phyloP scores from a whole-genome alignment of 371 early-diverging fungal species.

The Apophysomyces sp. region DNA sequence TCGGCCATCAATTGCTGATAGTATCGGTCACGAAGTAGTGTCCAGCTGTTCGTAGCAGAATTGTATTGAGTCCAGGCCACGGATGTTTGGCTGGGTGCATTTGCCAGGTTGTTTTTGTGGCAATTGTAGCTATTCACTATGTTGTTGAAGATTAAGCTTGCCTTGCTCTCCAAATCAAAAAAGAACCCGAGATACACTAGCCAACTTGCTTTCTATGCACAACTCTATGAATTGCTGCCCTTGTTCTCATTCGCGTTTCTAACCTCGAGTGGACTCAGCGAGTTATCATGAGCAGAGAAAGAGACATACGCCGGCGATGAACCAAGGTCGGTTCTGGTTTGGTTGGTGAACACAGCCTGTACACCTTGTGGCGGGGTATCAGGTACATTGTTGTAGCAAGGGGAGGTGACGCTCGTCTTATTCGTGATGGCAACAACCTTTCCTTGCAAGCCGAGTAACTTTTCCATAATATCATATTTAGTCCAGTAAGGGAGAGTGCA shows the following conservation, averaged over 20 bases:
- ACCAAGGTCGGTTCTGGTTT: not conserved
- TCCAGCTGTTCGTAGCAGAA: conserved; percentile 11
- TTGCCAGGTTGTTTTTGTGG: conserved; percentile 14
- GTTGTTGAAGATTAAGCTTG: conserved; percentile 6
- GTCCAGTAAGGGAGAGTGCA: too few relatives aligned
- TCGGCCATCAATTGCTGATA: conserved; percentile 10
- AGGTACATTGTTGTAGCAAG: conserved; percentile 14
- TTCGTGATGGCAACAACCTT: conserved; percentile 9
- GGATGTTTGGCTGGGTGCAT: conserved; percentile 3
- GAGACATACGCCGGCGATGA: conserved; percentile 5
- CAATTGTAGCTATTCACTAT: conserved; percentile 13
- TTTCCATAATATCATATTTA: not conserved
- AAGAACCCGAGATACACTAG: conserved; percentile 17
- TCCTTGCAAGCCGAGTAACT: conserved; percentile 16
- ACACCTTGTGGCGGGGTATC: conserved; percentile 6
- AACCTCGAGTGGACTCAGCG: conserved; percentile 20
- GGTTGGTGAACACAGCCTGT: conserved; percentile 12
- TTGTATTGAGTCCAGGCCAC: conserved; percentile 21
- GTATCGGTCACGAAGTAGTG: conserved; percentile 8
- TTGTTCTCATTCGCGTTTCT: not conserved
- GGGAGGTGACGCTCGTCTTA: conserved; percentile 17
- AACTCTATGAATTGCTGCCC: not conserved
- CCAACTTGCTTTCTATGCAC: conserved; percentile 23
- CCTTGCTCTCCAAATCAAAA: conserved; percentile 14
- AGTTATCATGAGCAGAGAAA: conserved; percentile 12